phyloP scores from a whole-genome alignment of 768 basidiomycete genomes.

The Melanogaster broomeanus region DNA sequence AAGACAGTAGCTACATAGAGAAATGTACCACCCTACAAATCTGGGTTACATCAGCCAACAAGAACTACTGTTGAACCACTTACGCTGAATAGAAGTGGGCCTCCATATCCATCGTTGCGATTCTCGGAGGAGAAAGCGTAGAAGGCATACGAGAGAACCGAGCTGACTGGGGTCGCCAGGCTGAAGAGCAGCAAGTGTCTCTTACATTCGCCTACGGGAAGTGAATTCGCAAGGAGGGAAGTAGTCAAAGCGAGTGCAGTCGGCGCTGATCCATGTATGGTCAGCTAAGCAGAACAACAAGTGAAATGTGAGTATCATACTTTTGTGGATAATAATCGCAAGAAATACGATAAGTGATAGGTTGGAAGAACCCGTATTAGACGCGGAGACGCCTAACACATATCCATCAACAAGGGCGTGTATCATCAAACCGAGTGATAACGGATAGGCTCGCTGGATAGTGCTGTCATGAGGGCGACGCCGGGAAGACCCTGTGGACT shows the following conservation, averaged over 20 bases:
- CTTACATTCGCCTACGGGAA: conserved; percentile 68
- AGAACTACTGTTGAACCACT: conserved; percentile 24
- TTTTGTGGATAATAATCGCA: conserved; percentile 92
- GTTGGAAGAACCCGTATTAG: conserved; percentile 41
- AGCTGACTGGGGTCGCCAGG: conserved; percentile 80
- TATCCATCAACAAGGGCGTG: conserved; percentile 93
- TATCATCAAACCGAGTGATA: conserved; percentile 83
- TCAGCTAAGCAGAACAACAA: conserved; percentile 8
- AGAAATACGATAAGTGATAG: conserved; percentile 87
- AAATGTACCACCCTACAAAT: conserved; percentile 82
- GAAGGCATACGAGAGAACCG: conserved; percentile 72
- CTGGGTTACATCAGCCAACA: neutral
- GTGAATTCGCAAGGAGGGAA: conserved; percentile 75
- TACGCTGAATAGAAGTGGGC: conserved; percentile 84
- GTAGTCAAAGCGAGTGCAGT: conserved; percentile 89
- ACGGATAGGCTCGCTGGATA: conserved; percentile 55
- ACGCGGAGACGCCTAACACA: conserved; percentile 80
- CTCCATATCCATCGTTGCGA: conserved; percentile 61
- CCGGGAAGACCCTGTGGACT: conserved; percentile 13
- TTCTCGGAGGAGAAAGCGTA: conserved; percentile 50
- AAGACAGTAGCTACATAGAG: conserved; percentile 91
- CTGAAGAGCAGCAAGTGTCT: conserved; percentile 79
- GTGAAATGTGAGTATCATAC: conserved; percentile 30
- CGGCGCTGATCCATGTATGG: conserved; percentile 57
- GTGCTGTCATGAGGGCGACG: conserved; percentile 17